Evolutionary conservation across 371 early-diverging fungal genomes (phyloP), one percentile per base, ranked within the genome.

Genomic region (Apophysomyces trapeziformis): DNA sequence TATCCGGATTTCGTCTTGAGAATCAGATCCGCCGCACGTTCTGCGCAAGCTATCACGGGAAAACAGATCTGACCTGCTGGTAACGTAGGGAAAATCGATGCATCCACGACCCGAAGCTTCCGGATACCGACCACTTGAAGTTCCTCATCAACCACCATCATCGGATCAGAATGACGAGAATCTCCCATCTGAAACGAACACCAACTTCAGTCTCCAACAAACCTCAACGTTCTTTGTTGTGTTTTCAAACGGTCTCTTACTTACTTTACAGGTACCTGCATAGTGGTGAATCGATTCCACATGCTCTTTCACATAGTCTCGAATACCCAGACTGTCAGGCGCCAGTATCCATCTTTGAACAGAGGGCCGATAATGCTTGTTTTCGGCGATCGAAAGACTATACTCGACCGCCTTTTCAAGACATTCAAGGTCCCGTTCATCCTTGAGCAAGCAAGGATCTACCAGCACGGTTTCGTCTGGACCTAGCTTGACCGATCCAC

Each of bases 91-190:
- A 84, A 79, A 50, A 78, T 68, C 12, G 83, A 79, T 1, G 82
- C 79, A 63, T 86, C 86, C 11, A 84, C 72, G 1, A 86, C 78
- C 6, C 86, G 66, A 21, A 86, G 64, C 4, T 73, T 67, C 1
- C 73, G 71, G 2, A 75, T 46, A 8, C 79, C 79, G 36, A 80
- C 65, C 1, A 86, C 84, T 14, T 70, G 68, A 45, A 86, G 60
- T 38, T 74, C 72, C 21, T 44, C 21, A 62, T 82, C 80, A 4
- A 76, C 82, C 0, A 85, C 86, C 13, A 68, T 44, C 1, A 26
- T 56, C n/a, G 38, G 18, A 14, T 73, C 70, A 8, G 54, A 1
- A 50, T 50, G 21, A 11, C 54, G 16, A 50, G n/a, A 21, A 11
- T 5, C 7, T 1, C 54, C 54, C 54, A 50, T 50, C 54, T 50